Evolutionary conservation across 371 early-diverging fungal genomes (phyloP).

Genomic region (Dinochytrium kinnereticum): DNA sequence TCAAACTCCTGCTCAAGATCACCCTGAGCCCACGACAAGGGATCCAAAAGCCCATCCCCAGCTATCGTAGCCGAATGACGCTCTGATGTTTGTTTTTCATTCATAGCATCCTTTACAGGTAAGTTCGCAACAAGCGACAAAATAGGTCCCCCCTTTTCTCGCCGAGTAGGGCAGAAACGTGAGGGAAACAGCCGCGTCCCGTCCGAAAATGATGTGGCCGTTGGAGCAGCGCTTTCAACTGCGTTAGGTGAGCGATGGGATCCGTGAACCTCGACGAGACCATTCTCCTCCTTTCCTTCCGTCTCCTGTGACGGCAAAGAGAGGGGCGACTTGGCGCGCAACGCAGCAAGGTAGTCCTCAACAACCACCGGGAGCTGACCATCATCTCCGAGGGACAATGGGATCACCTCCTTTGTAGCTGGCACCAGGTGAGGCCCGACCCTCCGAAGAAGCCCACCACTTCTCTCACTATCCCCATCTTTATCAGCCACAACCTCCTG

Average conservation of each 20-base stretch:
- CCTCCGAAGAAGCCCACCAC: neutral
- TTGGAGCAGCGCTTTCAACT: neutral
- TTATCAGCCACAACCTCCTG: too few species aligned
- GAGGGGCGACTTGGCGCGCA: neutral
- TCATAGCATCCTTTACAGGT: constrained; percentile 2
- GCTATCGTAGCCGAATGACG: neutral
- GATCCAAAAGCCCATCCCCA: neutral
- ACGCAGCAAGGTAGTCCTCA: constrained; percentile 6
- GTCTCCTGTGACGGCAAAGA: neutral
- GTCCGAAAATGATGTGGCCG: neutral
- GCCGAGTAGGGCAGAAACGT: constrained; percentile 14
- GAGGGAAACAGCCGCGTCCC: neutral
- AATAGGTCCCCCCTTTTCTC: constrained; percentile 31
- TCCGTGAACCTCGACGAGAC: neutral
- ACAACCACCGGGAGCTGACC: neutral
- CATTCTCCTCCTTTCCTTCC: neutral
- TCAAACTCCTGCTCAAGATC: constrained; percentile 3
- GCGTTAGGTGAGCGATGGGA: too few species aligned
- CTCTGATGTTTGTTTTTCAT: too few species aligned
- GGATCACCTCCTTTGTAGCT: neutral
- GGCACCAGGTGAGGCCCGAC: constrained; percentile 8
- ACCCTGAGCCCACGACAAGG: neutral
- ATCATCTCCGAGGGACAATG: neutral
- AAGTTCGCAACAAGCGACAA: constrained; percentile 40
- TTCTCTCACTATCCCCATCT: too few species aligned